Evolutionary conservation across 2,329 filamentous ascomycete species (phyloP), one percentile per base, ranked within the genome.

Genomic region (Fusarium haematococcum): DNA sequence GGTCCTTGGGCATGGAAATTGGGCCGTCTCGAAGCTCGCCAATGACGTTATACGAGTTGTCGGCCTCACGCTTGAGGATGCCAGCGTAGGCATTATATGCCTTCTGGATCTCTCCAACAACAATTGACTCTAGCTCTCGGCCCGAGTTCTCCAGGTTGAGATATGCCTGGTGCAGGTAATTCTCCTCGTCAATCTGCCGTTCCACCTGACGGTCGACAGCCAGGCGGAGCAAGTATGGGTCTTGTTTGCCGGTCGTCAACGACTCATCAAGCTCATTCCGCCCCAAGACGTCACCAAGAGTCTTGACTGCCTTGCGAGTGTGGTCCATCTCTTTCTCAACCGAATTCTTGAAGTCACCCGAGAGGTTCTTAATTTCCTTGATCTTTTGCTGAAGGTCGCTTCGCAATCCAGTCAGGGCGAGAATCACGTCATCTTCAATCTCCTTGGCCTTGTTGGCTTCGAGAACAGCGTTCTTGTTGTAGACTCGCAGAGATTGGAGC

Each of bases 91-190:
- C 95, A 79, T 97, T 98, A 85, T 98, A 98, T 0, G 97, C 95
- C 83, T 98, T 98, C 81, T 99, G 97, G 48, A 99, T 97, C 83
- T 99, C 97, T 75, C 95, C 95, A 16, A 99, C 95, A 1, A 99
- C 95, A 74, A 99, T 98, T 1, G 95, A 94, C 84, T 99, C 97
- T 3, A 99, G 90, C 84, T 99, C 97, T 70, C 95, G 93, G 3
- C 97, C 97, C 18, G 97, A 98, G 75, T 91, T 94, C 82, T 99
- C 97, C 16, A 99, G 88, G 81, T 99, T 98, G 61, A 98, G 88
- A 79, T 97, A 98, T 11, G 97, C 97, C 93, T 95, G 90, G 81
- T 98, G 97, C 20, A 99, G 85, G 79, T 99, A 99, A 81, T 98
- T 98, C 81, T 99, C 97, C 82, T 99, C 97, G 76, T 98, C 94